phyloP scores from a whole-genome alignment of 345 rosid species.

The Fremontodendron californicum region DNA sequence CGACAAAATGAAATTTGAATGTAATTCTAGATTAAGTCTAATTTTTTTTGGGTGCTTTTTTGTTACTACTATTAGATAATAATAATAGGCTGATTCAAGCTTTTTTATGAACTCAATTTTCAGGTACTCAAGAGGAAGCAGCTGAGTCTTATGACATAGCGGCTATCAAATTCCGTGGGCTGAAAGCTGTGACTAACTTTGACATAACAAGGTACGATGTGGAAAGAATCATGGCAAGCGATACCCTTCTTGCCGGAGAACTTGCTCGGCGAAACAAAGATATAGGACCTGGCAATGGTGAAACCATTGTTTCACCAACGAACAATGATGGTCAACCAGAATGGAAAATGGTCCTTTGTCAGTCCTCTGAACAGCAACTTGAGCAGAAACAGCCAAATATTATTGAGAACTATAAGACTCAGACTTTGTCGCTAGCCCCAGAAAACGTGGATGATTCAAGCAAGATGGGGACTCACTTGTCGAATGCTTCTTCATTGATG shows the following conservation, averaged over 20 bases:
- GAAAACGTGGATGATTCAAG: conserved; percentile 29
- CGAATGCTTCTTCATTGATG: conserved; percentile 47
- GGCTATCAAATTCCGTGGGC: conserved; percentile 89
- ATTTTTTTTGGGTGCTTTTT: too few relatives aligned
- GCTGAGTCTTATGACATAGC: conserved; percentile 96
- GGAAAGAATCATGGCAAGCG: conserved; percentile 78
- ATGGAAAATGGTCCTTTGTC: conserved; percentile 39
- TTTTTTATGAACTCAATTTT: neutral
- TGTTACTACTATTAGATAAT: too few relatives aligned
- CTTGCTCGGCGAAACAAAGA: conserved; percentile 64
- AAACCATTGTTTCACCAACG: conserved; percentile 20
- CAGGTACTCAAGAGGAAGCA: conserved; percentile 98
- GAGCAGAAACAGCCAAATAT: conserved; percentile 23
- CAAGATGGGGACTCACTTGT: conserved; percentile 39
- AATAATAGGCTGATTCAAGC: neutral
- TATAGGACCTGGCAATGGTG: conserved; percentile 17
- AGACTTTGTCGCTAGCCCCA: conserved; percentile 23
- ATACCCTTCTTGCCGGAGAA: conserved; percentile 75
- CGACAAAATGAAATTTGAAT: neutral
- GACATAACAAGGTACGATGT: conserved; percentile 79
- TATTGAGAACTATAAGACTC: conserved; percentile 24
- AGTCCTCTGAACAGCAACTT: conserved; percentile 34
- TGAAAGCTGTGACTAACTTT: conserved; percentile 87
- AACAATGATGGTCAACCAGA: conserved; percentile 25
- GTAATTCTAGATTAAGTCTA: too few relatives aligned